phyloP scores from a whole-genome alignment of 1,284 basidiomycete species.

The Marasmius tenuissimus region DNA sequence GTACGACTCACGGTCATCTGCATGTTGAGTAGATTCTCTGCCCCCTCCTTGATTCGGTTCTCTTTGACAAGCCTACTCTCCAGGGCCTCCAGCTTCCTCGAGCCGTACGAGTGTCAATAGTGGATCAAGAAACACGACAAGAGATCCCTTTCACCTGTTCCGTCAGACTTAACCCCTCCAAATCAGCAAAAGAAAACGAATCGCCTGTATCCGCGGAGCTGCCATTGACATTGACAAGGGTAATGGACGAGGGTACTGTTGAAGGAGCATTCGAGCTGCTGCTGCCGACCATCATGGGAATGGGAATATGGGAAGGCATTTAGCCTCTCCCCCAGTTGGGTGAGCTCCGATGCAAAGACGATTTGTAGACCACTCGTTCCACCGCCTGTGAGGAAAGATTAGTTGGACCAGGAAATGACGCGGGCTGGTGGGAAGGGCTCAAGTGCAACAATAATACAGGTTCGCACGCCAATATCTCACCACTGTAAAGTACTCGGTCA shows the following conservation, averaged over 20 bases:
- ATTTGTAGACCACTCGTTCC: too few species aligned
- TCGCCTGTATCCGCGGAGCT: slow-evolving; percentile 1
- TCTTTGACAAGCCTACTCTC: slow-evolving; percentile 68
- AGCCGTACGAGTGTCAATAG: background rate
- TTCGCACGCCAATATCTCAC: too few species aligned
- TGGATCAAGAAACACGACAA: background rate
- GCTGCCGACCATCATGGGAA: background rate
- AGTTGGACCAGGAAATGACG: too few species aligned
- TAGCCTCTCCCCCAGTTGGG: background rate
- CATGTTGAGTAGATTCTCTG: slow-evolving; percentile 78
- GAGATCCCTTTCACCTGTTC: slow-evolving; percentile 39
- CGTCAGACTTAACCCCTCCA: slow-evolving; percentile 44
- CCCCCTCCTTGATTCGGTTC: slow-evolving; percentile 81
- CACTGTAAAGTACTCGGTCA: too few species aligned
- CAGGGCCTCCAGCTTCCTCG: slow-evolving; percentile 62
- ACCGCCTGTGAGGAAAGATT: too few species aligned
- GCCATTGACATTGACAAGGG: slow-evolving; percentile 9
- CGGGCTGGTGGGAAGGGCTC: too few species aligned
- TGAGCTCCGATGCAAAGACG: too few species aligned
- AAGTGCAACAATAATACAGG: too few species aligned
- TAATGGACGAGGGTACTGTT: slow-evolving; percentile 7
- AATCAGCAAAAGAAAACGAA: slow-evolving; percentile 34
- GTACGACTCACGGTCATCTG: slow-evolving; percentile 50
- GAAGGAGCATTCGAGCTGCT: background rate
- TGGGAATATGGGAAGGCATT: background rate